Conservation (phyloP, 1,284 basidiomycete genomes). For the Austroboletus sp. region DNA sequence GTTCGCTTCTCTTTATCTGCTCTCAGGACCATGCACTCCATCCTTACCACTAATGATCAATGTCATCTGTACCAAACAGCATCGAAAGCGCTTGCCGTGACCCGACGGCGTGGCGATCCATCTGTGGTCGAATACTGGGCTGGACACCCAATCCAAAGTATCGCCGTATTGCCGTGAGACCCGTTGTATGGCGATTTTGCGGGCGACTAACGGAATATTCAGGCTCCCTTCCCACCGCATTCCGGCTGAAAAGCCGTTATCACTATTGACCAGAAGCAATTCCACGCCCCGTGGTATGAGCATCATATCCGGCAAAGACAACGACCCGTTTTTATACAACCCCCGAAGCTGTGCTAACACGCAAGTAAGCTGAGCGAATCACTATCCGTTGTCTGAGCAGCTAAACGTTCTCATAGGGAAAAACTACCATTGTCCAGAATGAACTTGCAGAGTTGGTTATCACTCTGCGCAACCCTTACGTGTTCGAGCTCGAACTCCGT, state of each 20-base stretch:
- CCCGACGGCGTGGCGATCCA: conserved; percentile 68
- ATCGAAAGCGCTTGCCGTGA: conserved; percentile 59
- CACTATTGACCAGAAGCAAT: conserved; percentile 42
- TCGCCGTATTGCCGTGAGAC: conserved; percentile 72
- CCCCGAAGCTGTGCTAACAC: conserved; percentile 57
- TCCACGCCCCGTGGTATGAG: conserved; percentile 34
- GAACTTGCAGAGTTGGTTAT: conserved; percentile 79
- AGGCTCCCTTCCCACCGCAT: conserved; percentile 69
- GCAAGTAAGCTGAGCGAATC: conserved; percentile 44
- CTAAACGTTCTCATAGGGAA: conserved; percentile 36
- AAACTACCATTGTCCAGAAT: conserved; percentile 71
- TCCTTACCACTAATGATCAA: conserved; percentile 69
- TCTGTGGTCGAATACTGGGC: conserved; percentile 78
- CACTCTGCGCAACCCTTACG: conserved; percentile 84
- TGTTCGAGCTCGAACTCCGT: conserved; percentile 84
- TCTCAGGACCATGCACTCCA: conserved; percentile 59
- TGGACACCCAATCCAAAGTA: conserved; percentile 67
- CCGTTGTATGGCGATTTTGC: conserved; percentile 1
- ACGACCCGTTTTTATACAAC: conserved; percentile 85
- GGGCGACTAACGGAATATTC: conserved; percentile 7
- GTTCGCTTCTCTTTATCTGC: conserved; percentile 75
- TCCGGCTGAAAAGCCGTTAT: conserved; percentile 67
- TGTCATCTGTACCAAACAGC: conserved; percentile 69
- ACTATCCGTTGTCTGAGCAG: conserved; percentile 4
- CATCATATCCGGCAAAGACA: conserved; percentile 49